Percentiles rank a stretch among this genome's conserved stretches.
Evolutionary conservation across 225 moss, liverwort and hornwort species (phyloP).

Genomic region (Pleurozium schreberi): DNA sequence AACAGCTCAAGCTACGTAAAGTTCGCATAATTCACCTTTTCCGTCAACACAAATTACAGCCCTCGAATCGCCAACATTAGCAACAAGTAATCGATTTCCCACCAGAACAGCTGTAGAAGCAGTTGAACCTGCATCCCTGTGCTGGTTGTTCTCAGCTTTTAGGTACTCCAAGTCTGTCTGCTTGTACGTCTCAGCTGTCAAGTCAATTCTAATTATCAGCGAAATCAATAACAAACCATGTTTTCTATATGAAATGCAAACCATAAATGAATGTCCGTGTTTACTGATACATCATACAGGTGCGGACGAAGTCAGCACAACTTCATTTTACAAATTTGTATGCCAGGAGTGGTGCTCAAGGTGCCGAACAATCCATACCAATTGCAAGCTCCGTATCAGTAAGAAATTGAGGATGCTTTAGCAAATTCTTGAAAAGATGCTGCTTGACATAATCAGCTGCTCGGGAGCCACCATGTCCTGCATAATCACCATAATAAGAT

Average conservation of each 20-base stretch:
- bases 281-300: background rate
- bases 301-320: background rate
- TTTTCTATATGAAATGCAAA: background rate
- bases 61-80: constrained; percentile 95
- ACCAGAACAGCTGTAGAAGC: constrained; percentile 93
- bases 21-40: constrained; percentile 41
- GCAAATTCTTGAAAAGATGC: constrained; percentile 81
- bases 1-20: background rate
- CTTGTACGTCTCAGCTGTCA: constrained; percentile 82
- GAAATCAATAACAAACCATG: background rate
- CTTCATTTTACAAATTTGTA: background rate
- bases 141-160: constrained; percentile 65
- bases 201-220: background rate
- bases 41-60: constrained; percentile 75
- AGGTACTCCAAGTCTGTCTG: constrained; percentile 85
- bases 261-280: background rate
- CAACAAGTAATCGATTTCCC: constrained; percentile 77
- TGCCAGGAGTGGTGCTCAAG: background rate
- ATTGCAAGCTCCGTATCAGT: constrained; percentile 64
- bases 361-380: constrained; percentile 23
- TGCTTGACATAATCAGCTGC: constrained; percentile 86
- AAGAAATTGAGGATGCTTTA: constrained; percentile 74
- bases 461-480: constrained; percentile 92
- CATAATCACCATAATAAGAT: background rate
- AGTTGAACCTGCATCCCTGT: constrained; percentile 93